Percentiles rank a stretch among this genome's conserved stretches.
Conservation (phyloP, 2,329 filamentous ascomycete species). For the Trichoderma brevicompactum region DNA sequence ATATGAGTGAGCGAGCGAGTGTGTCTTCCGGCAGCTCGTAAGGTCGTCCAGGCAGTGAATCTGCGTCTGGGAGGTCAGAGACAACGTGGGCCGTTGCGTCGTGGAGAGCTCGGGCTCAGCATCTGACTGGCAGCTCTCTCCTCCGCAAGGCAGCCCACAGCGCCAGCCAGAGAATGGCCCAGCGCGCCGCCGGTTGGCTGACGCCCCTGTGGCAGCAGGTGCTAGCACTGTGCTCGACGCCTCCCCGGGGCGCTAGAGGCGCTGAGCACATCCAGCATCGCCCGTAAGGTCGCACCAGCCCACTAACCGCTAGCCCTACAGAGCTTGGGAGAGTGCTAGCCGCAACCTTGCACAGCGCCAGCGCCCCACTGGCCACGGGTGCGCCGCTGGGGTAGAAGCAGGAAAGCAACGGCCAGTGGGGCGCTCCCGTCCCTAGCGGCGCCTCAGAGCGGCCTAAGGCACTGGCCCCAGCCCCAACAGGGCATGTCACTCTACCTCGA, state of each 20-base stretch:
- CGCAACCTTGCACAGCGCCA: not conserved
- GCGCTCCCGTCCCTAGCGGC: conserved; percentile 28
- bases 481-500: conserved; percentile 32
- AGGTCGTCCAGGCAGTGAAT: not conserved
- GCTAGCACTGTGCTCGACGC: conserved; percentile 19
- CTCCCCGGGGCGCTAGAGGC: conserved; percentile 17
- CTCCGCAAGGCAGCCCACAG: conserved; percentile 12
- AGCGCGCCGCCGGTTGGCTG: conserved; percentile 15
- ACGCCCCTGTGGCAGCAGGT: conserved; percentile 22
- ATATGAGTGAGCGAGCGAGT: conserved; percentile 16
- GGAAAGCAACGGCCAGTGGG: conserved; percentile 17
- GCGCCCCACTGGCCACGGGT: conserved; percentile 15
- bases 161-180: conserved; percentile 15
- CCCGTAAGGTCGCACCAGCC: conserved; percentile 10
- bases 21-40: conserved; percentile 9
- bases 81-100: conserved; percentile 10
- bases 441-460: conserved; percentile 24
- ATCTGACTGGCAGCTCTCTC: not conserved
- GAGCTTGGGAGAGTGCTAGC: not conserved
- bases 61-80: not conserved
- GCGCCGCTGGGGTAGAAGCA: conserved; percentile 21
- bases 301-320: conserved; percentile 18
- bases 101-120: conserved; percentile 7
- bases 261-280: conserved; percentile 11
- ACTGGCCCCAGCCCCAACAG: conserved; percentile 10